Conservation (phyloP, 2,329 filamentous ascomycete species). For the Exophiala xenobiotica region DNA sequence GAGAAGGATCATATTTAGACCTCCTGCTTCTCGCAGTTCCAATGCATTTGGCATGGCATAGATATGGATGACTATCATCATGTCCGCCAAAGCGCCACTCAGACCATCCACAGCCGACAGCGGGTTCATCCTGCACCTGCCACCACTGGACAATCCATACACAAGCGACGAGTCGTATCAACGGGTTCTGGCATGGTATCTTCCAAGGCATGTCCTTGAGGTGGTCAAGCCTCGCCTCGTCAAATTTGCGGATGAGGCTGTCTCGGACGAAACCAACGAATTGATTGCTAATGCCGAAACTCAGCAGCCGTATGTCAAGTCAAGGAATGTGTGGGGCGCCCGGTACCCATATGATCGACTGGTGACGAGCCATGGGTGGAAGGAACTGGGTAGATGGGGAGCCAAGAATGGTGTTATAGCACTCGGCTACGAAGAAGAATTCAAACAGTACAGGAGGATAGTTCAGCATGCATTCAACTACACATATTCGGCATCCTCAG, state of each 20-base stretch:
- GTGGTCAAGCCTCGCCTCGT: slow-evolving; percentile 43
- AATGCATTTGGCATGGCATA: too few relatives aligned
- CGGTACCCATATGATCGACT: slow-evolving; percentile 29
- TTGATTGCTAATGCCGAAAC: slow-evolving; percentile 32
- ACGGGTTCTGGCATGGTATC: slow-evolving; percentile 29
- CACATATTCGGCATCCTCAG: slow-evolving; percentile 32
- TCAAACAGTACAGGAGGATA: slow-evolving; percentile 29
- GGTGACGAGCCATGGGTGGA: slow-evolving; percentile 34
- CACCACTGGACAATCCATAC: slow-evolving; percentile 27
- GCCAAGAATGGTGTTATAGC: slow-evolving; percentile 33
- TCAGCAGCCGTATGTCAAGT: slow-evolving; percentile 32
- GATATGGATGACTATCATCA: background rate
- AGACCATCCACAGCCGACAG: slow-evolving; percentile 23
- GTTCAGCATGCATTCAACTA: slow-evolving; percentile 35
- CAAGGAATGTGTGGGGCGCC: slow-evolving; percentile 32
- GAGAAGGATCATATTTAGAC: too few relatives aligned
- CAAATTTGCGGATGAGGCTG: slow-evolving; percentile 35
- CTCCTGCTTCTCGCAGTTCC: too few relatives aligned
- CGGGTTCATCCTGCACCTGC: slow-evolving; percentile 27
- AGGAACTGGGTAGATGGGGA: slow-evolving; percentile 38
- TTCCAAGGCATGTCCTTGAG: slow-evolving; percentile 53
- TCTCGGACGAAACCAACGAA: slow-evolving; percentile 33
- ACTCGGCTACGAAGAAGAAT: slow-evolving; percentile 32
- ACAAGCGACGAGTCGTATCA: slow-evolving; percentile 27
- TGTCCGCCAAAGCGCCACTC: background rate